Conservation (phyloP, 129 eudicot genomes). For the Helichrysum umbraculigerum region DNA sequence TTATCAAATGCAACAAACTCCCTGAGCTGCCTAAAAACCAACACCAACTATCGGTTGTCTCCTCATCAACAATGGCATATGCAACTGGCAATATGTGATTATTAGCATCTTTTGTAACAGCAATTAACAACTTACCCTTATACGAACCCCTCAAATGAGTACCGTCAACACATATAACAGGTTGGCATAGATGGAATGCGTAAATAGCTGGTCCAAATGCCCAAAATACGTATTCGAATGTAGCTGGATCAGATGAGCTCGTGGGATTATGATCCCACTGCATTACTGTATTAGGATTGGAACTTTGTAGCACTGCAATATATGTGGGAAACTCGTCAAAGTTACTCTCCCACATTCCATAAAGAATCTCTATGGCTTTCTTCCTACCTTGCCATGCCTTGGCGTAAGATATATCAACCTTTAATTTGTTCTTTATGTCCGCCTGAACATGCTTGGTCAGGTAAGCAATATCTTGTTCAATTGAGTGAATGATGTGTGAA, state of each 20-base stretch:
- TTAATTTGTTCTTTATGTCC: too few species aligned
- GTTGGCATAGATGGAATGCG: not conserved
- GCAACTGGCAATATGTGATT: not conserved
- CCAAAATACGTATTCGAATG: not conserved
- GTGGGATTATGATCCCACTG: not conserved
- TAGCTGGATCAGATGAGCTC: not conserved
- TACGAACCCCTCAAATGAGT: not conserved
- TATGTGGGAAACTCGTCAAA: too few species aligned
- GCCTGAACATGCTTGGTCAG: too few species aligned
- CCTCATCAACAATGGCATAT: constrained; percentile 4
- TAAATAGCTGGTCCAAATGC: not conserved
- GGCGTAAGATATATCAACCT: too few species aligned
- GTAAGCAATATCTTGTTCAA: too few species aligned
- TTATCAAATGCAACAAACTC: not conserved
- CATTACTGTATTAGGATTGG: not conserved
- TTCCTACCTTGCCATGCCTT: too few species aligned
- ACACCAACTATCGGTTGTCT: not conserved
- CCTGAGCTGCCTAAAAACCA: not conserved
- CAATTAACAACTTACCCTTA: not conserved
- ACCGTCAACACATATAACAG: not conserved
- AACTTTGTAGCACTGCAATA: not conserved
- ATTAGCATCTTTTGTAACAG: not conserved
- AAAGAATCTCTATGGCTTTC: too few species aligned
- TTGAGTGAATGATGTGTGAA: too few species aligned
- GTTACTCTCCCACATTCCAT: too few species aligned